Evolutionary conservation across 2,329 filamentous ascomycete species (phyloP).

Genomic region (Colletotrichum karsti): DNA sequence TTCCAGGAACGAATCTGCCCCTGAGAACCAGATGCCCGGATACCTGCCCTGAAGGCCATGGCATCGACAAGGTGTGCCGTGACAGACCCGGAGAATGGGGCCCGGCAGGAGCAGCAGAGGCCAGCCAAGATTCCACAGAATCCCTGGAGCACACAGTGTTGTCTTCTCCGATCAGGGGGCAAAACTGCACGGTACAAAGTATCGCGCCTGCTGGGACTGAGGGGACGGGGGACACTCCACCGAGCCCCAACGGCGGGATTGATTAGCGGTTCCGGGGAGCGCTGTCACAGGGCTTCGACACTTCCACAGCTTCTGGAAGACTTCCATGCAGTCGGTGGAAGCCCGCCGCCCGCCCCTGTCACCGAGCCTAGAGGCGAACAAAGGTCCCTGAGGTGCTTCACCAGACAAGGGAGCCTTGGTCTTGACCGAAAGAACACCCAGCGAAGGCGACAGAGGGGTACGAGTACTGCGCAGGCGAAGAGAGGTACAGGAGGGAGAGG

Average conservation of each 20-base stretch:
- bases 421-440: not conserved
- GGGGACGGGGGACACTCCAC: not conserved
- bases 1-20: not conserved
- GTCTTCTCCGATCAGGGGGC: not conserved
- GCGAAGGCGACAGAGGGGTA: not conserved
- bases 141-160: conserved; percentile 11
- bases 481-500: not conserved
- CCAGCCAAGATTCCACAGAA: conserved; percentile 1
- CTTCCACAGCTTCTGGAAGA: conserved; percentile 28
- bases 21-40: conserved; percentile 15
- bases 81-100: not conserved
- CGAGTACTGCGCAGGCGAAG: no score
- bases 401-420: conserved; percentile 13
- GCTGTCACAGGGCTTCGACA: conserved; percentile 13
- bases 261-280: conserved; percentile 3
- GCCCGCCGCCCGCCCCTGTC: conserved; percentile 10
- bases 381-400: conserved; percentile 11
- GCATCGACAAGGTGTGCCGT: conserved; percentile 2
- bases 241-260: not conserved
- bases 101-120: not conserved
- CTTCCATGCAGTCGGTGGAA: conserved; percentile 18
- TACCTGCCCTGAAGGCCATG: not conserved
- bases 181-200: conserved; percentile 8
- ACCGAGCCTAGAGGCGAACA: conserved; percentile 14
- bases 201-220: not conserved